Base-by-base conservation (phyloP, 495 filamentous ascomycete genomes). In the Chlorociboria aeruginascens region DNA sequence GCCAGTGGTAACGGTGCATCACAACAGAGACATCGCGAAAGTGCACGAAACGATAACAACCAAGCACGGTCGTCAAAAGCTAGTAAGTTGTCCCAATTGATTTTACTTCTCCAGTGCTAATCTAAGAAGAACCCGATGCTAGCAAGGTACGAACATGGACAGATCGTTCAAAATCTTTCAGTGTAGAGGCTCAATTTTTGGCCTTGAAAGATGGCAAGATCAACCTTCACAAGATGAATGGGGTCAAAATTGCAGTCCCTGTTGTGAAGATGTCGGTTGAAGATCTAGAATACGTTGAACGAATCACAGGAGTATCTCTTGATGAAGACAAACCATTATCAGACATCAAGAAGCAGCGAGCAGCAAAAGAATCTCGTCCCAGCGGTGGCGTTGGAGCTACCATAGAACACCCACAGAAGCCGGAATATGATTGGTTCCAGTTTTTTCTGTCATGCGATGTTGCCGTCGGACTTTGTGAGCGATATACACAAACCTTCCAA, bases 381-480 rank as follows among this genome's bases (percentile, higher is more conserved):
- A 41, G 32, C 25, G 34, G 36, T 40, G 40, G 40, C 43, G 47
- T 69, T 25, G 68, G 71, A 13, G 74, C 68, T 2, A 63, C 67
- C n/a, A 58, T 85, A 34, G 69, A 82, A 62, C 63, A 55, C 39
- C 62, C 67, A 9, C 64, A 79, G 34, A 77, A 79, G 56, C 67
- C 78, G 8, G 81, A 89, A 37, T 95, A 97, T 58, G 92, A 99
- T 62, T 99, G 92, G 92, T 99, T 97, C 59, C 86, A 95, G 54
- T 97, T 99, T 67, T 99, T 99, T 70, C 69, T 99, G 17, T 74
- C 79, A 47, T 88, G 89, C 60, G 92, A 93, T 30, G 86, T 97
- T 48, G 83, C 85, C 46, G 83, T 86, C 32, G 84, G 89, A 55
- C 82, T 92, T 38, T 97, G 92, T 64, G 89, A 96, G 63, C 76